These are phyloP conservation scores for Septoria petroselini DNA, from an alignment of 2,329 filamentous ascomycete species.

Conservation along the genomic window DNA sequence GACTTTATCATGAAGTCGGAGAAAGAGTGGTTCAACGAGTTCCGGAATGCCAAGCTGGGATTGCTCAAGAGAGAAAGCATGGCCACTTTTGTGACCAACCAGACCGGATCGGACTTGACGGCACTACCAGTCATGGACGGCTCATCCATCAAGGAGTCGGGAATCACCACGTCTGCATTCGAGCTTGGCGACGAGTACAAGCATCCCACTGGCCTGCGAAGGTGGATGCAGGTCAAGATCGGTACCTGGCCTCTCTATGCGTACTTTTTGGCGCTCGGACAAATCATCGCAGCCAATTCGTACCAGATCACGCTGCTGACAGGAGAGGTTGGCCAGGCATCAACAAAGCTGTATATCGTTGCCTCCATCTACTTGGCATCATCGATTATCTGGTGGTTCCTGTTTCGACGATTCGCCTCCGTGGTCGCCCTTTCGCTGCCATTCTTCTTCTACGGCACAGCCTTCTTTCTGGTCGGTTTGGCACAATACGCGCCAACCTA, in stretches of 20 bases:
- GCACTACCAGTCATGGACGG: slow-evolving; percentile 18
- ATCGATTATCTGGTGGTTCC: slow-evolving; percentile 59
- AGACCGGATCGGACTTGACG: slow-evolving; percentile 12
- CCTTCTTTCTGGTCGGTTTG: slow-evolving; percentile 59
- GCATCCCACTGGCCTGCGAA: slow-evolving; percentile 56
- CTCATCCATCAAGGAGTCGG: slow-evolving; percentile 19
- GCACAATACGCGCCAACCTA: slow-evolving; percentile 51
- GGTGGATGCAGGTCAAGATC: slow-evolving; percentile 54
- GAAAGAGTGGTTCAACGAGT: slow-evolving; percentile 61
- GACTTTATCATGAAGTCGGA: slow-evolving; percentile 61
- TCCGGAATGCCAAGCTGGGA: slow-evolving; percentile 57
- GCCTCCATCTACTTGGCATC: slow-evolving; percentile 57
- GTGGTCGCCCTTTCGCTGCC: slow-evolving; percentile 56
- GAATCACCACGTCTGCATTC: slow-evolving; percentile 43
- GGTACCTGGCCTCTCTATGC: slow-evolving; percentile 62
- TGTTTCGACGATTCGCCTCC: slow-evolving; percentile 57
- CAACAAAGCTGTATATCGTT: slow-evolving; percentile 57
- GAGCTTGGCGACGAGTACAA: slow-evolving; percentile 53
- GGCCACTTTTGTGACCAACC: slow-evolving; percentile 3
- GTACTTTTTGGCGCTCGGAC: slow-evolving; percentile 58
- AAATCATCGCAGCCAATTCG: slow-evolving; percentile 62
- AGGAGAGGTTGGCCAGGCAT: slow-evolving; percentile 57
- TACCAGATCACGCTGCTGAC: slow-evolving; percentile 65
- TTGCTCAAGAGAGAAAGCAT: slow-evolving; percentile 37
- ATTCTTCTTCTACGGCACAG: slow-evolving; percentile 60